These are phyloP conservation scores for Drosera capensis DNA, from an alignment of 148 eudicot genomes.

Conservation along the genomic window DNA sequence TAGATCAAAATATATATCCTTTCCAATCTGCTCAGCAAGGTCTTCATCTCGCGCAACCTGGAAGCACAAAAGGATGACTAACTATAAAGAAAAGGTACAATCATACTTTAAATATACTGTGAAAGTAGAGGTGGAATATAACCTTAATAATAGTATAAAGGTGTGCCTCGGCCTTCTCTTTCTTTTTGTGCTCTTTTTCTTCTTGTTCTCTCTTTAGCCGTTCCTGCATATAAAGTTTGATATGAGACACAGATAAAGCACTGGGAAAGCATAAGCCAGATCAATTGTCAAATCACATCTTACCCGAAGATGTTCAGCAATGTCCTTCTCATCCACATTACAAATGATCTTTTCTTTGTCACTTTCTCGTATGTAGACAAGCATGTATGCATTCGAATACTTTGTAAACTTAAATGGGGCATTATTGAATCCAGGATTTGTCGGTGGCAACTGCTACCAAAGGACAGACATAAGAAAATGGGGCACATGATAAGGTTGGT, in stretches of 20 bases:
- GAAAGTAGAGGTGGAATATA: neutral
- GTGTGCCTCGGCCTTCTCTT: constrained; percentile 56
- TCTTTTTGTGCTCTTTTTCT: constrained; percentile 55
- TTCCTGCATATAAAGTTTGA: constrained; percentile 16
- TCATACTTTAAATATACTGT: neutral
- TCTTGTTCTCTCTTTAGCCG: constrained; percentile 60
- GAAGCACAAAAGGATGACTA: neutral
- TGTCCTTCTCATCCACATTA: constrained; percentile 89
- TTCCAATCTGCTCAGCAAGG: constrained; percentile 16
- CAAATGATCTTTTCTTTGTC: constrained; percentile 91
- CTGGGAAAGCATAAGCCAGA: neutral
- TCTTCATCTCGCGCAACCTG: constrained; percentile 13
- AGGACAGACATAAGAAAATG: constrained; percentile 7
- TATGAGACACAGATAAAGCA: neutral
- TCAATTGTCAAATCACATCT: constrained; percentile 1
- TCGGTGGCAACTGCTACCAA: constrained; percentile 53
- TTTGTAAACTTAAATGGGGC: constrained; percentile 87
- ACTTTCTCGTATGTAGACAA: constrained; percentile 87
- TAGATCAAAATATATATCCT: constrained; percentile 14
- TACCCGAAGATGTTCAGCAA: constrained; percentile 91
- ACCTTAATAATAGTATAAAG: constrained; percentile 66
- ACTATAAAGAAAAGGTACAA: neutral
- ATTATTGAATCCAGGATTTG: constrained; percentile 90
- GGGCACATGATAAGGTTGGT: neutral
- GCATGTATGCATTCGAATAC: constrained; percentile 98